phyloP scores from a whole-genome alignment of 805 yeast species.

The Candida adriatica region DNA sequence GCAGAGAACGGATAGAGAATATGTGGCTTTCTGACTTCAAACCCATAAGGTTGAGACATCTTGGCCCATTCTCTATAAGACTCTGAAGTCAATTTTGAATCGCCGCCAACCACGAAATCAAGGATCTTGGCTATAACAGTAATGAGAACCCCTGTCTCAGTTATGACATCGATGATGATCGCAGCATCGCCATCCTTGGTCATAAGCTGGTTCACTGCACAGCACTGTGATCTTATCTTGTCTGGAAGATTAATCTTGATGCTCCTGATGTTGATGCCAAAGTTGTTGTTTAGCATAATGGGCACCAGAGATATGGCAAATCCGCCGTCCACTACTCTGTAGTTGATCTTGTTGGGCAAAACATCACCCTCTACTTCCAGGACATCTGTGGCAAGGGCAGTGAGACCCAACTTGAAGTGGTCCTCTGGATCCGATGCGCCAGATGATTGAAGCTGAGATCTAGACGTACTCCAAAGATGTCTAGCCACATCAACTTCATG shows the following conservation, averaged over 20 bases:
- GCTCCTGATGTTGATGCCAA: constrained; percentile 13
- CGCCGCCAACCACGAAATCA: constrained; percentile 31
- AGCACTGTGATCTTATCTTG: constrained; percentile 29
- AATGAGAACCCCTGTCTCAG: constrained; percentile 43
- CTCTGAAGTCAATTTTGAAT: constrained; percentile 11
- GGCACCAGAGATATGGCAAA: constrained; percentile 17
- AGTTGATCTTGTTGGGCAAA: constrained; percentile 28
- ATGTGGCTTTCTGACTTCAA: constrained; percentile 51
- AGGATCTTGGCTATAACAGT: constrained; percentile 38
- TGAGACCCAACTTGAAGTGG: constrained; percentile 12
- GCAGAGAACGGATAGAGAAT: constrained; percentile 40
- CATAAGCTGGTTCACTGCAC: constrained; percentile 28
- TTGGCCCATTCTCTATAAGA: constrained; percentile 49
- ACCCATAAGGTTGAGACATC: constrained; percentile 61
- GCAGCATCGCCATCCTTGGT: constrained; percentile 19
- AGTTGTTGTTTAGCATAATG: constrained; percentile 18
- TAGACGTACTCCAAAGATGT: constrained; percentile 17
- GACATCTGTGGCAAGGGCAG: constrained; percentile 14
- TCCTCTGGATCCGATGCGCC: constrained; percentile 16
- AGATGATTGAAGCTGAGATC: constrained; percentile 1
- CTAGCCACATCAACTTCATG: constrained; percentile 20
- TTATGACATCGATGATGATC: constrained; percentile 48
- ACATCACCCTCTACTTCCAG: constrained; percentile 28
- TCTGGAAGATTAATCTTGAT: constrained; percentile 33
- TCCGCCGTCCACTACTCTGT: constrained; percentile 16